phyloP scores from a whole-genome alignment of 164 flowering plant genomes.

The Vitis riparia region DNA sequence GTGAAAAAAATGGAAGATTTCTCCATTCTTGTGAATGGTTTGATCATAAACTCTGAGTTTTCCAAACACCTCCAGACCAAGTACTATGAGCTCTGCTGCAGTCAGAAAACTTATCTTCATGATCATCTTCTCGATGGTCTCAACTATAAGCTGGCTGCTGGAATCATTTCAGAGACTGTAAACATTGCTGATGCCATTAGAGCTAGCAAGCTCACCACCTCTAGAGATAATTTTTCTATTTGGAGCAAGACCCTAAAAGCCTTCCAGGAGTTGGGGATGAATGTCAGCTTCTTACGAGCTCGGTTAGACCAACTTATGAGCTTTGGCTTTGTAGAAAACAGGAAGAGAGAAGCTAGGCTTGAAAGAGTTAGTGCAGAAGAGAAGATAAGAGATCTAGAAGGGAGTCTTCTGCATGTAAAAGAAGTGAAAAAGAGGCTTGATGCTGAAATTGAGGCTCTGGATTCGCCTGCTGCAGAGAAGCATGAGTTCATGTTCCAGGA shows the following conservation, averaged over 20 bases:
- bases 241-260: slow-evolving; percentile 44
- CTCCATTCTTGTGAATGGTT: slow-evolving; percentile 27
- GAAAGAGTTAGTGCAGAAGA: slow-evolving; percentile 9
- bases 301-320: slow-evolving; percentile 18
- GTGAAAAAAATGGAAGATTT: slow-evolving; percentile 30
- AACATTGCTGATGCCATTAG: slow-evolving; percentile 44
- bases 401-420: slow-evolving; percentile 17
- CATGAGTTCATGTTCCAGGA: slow-evolving; percentile 27
- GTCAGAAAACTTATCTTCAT: slow-evolving; percentile 34
- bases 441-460: slow-evolving; percentile 25
- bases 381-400: slow-evolving; percentile 15
- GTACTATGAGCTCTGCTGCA: slow-evolving; percentile 43
- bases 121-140: slow-evolving; percentile 34
- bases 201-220: slow-evolving; percentile 22
- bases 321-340: slow-evolving; percentile 12
- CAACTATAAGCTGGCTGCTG: slow-evolving; percentile 34
- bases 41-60: slow-evolving; percentile 31
- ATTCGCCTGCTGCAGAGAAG: background rate
- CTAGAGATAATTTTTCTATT: slow-evolving; percentile 10
- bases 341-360: slow-evolving; percentile 5
- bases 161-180: slow-evolving; percentile 36
- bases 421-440: slow-evolving; percentile 10
- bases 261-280: slow-evolving; percentile 42
- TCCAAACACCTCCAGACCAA: slow-evolving; percentile 18
- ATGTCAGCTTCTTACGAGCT: slow-evolving; percentile 31